Conservation (phyloP, 345 rosid genomes). For the Cardamine occulta region DNA sequence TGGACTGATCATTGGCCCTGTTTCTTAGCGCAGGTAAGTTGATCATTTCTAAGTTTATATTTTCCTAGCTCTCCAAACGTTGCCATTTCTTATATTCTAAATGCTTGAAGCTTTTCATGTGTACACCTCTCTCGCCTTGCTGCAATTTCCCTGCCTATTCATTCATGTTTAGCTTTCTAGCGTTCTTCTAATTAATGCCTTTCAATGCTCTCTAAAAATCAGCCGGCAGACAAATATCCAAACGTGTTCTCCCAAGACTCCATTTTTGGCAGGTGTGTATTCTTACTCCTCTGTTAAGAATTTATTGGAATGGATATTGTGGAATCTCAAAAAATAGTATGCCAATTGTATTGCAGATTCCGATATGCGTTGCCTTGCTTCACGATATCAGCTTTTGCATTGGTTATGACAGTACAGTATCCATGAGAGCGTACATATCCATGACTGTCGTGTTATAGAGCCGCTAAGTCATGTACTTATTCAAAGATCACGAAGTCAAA, state of each 20-base stretch:
- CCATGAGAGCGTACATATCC: too few species aligned
- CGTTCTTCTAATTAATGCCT: slow-evolving; percentile 5
- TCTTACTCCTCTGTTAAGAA: not conserved
- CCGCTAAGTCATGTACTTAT: too few species aligned
- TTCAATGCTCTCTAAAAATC: slow-evolving; percentile 22
- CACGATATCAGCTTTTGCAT: slow-evolving; percentile 62
- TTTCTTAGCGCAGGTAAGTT: slow-evolving; percentile 74
- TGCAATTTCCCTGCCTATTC: not conserved
- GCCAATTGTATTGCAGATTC: slow-evolving; percentile 56
- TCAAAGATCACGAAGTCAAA: too few species aligned
- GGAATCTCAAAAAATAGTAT: not conserved
- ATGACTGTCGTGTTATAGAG: too few species aligned
- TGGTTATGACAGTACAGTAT: slow-evolving; percentile 60
- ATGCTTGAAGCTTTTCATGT: slow-evolving; percentile 14
- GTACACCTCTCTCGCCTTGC: not conserved
- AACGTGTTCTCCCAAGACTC: slow-evolving; percentile 65
- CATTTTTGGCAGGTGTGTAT: slow-evolving; percentile 67
- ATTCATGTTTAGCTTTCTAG: not conserved
- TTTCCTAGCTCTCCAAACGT: not conserved
- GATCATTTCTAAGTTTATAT: slow-evolving; percentile 11
- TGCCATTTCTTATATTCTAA: not conserved
- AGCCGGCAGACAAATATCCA: slow-evolving; percentile 92
- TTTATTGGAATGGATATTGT: not conserved
- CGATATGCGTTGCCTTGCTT: slow-evolving; percentile 83
- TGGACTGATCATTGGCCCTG: slow-evolving; percentile 93